Evolutionary conservation across 148 eudicot genomes (phyloP).

Genomic region (Rhododendron simsii): DNA sequence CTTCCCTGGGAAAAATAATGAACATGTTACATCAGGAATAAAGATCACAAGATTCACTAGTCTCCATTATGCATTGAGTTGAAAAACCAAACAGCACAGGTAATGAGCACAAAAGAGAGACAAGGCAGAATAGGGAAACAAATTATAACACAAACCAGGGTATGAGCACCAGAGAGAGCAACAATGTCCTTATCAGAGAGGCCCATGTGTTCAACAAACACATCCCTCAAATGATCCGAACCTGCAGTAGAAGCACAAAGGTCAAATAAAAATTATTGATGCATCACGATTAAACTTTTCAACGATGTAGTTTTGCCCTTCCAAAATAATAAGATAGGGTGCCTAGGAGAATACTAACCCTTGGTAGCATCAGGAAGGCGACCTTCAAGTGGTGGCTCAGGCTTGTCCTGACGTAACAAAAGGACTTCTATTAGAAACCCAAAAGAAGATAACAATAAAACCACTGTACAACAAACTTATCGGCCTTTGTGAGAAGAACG

Average conservation of each 20-base stretch:
- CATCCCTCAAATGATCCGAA: conserved; percentile 76
- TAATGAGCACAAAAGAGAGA: background rate
- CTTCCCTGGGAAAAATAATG: conserved; percentile 51
- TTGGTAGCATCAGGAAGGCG: conserved; percentile 88
- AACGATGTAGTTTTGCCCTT: background rate
- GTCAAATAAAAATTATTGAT: background rate
- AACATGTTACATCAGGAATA: background rate
- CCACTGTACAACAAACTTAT: background rate
- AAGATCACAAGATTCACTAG: background rate
- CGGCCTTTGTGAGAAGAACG: background rate
- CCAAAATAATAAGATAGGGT: background rate
- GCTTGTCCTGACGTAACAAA: conserved; percentile 52
- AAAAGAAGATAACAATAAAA: background rate
- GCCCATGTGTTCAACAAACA: conserved; percentile 84
- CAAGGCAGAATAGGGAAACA: background rate
- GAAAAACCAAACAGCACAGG: background rate
- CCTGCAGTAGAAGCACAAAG: conserved; percentile 39
- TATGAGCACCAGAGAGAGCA: conserved; percentile 92
- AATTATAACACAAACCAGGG: conserved; percentile 50
- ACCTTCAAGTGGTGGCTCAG: conserved; percentile 81
- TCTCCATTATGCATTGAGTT: background rate
- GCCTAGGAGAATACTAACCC: conserved; percentile 41
- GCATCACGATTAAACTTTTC: background rate
- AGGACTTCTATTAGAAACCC: background rate
- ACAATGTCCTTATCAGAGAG: conserved; percentile 84